Evolutionary conservation across 768 basidiomycete species (phyloP), one percentile per base, ranked within the genome.

Genomic region (Xerocomus spinulosus): DNA sequence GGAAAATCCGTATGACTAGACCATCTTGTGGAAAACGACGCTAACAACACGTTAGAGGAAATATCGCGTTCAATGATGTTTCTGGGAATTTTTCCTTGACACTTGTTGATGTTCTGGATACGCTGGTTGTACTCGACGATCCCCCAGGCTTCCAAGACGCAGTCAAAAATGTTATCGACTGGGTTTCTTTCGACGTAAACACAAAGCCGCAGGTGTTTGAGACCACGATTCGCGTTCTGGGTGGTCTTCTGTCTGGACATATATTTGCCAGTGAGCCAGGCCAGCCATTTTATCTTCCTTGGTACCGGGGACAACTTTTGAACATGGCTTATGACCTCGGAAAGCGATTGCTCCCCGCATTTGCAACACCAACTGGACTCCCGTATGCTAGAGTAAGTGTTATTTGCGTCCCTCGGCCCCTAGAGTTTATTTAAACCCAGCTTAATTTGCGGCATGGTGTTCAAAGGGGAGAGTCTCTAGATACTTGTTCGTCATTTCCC

Each of bases 171-270:
- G 80, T 92, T 45, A 85, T 95, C 42, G 68, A 81, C 44, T 82
- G 80, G 76, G 88, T 96, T 32, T 84, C 84, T 1, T 97, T 96
- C 65, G 89, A 97, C 62, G 86, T 92, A 48, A 85, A 97, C 67
- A 92, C 91, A 34, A 91, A 83, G 66, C 92, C 96, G n/a, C 95
- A 99, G 75, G 87, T 98, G 4, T 99, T 99, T 60, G 95, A 99
- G 71, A 90, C 89, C 9, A 97, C 91, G 1, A 98, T 98, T 46
- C 82, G 94, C 23, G 91, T 93, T 6, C 72, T 99, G 9, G 96
- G 96, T 3, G 92, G 92, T 4, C 77, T 99, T 30, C 65, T 93
- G 13, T 91, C 89, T 7, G 92, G 81, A 21, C 92, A 93, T 58
- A 80, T 85, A 43, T 87, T 83, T 62, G 88, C 90, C n/a, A 82